phyloP scores from a whole-genome alignment of 768 basidiomycete genomes.

The Nevesoporus exiguus region DNA sequence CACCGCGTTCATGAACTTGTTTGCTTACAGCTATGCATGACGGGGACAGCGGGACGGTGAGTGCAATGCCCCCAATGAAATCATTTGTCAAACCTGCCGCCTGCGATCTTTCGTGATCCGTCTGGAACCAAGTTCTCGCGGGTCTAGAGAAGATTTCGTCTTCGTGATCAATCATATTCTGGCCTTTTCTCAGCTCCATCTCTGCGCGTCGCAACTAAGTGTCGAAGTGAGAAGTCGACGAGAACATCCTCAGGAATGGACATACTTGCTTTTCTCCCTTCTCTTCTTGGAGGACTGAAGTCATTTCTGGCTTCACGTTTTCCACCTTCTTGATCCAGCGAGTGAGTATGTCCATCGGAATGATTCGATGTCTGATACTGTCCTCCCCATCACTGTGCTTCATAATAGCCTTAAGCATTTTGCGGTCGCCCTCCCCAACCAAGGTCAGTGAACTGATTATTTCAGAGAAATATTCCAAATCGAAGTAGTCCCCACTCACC shows the following conservation, averaged over 20 bases:
- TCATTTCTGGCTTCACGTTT: conserved; percentile 69
- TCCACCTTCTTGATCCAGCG: conserved; percentile 71
- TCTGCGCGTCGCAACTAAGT: conserved; percentile 80
- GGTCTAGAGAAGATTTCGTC: conserved; percentile 91
- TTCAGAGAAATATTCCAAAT: conserved; percentile 6
- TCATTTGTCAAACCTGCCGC: conserved; percentile 58
- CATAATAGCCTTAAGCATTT: conserved; percentile 93
- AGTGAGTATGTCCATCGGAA: conserved; percentile 70
- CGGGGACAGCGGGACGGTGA: not conserved
- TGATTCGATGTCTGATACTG: conserved; percentile 82
- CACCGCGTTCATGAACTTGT: conserved; percentile 62
- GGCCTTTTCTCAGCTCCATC: conserved; percentile 92
- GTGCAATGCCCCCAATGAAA: not conserved
- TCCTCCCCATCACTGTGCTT: conserved; percentile 80
- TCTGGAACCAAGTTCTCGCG: conserved; percentile 99
- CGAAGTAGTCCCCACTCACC: conserved; percentile 47
- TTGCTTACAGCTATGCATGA: conserved; percentile 64
- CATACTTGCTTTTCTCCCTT: conserved; percentile 89
- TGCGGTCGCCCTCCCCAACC: conserved; percentile 93
- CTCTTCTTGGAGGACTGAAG: conserved; percentile 82
- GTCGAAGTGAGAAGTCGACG: conserved; percentile 8
- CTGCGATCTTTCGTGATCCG: conserved; percentile 72
- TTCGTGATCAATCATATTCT: conserved; percentile 93
- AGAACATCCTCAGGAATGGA: conserved; percentile 3
- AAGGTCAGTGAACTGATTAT: conserved; percentile 79